Evolutionary conservation across 768 basidiomycete species (phyloP).

Genomic region (Tricholoma bakamatsutake): DNA sequence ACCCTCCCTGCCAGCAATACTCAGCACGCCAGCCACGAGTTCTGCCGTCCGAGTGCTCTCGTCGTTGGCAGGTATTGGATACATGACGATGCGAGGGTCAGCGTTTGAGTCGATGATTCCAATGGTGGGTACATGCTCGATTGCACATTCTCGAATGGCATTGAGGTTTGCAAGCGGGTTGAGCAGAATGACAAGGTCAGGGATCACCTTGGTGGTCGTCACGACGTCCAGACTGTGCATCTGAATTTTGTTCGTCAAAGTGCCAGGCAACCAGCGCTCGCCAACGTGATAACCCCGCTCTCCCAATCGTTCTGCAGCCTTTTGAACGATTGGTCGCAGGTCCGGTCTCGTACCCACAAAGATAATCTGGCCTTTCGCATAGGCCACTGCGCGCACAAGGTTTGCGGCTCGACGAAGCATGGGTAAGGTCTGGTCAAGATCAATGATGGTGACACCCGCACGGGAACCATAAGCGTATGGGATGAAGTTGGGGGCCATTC

Average conservation of each 20-base stretch:
- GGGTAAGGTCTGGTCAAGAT: slow-evolving; percentile 90
- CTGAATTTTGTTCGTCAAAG: slow-evolving; percentile 79
- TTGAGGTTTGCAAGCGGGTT: slow-evolving; percentile 82
- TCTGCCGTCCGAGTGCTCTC: slow-evolving; percentile 90
- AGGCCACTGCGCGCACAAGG: slow-evolving; percentile 76
- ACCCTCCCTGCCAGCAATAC: slow-evolving; percentile 80
- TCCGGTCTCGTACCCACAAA: slow-evolving; percentile 89
- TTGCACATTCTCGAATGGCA: slow-evolving; percentile 88
- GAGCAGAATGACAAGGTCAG: slow-evolving; percentile 88
- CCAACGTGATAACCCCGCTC: slow-evolving; percentile 79
- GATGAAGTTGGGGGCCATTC: slow-evolving; percentile 85
- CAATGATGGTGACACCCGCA: slow-evolving; percentile 86
- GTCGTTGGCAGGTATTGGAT: slow-evolving; percentile 98
- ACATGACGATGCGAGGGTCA: slow-evolving; percentile 95
- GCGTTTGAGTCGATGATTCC: slow-evolving; percentile 93
- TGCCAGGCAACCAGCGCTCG: slow-evolving; percentile 93
- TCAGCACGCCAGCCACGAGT: slow-evolving; percentile 82
- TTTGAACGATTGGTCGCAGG: slow-evolving; percentile 65
- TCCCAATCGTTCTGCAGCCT: slow-evolving; percentile 76
- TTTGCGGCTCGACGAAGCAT: slow-evolving; percentile 87
- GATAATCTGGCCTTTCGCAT: slow-evolving; percentile 76
- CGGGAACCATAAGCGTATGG: slow-evolving; percentile 93
- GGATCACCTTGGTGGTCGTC: slow-evolving; percentile 51
- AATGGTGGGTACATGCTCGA: slow-evolving; percentile 87
- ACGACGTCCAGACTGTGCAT: slow-evolving; percentile 61